Evolutionary conservation across 176 grass and related monocot species (phyloP).

Genomic region (Zizania latifolia): DNA sequence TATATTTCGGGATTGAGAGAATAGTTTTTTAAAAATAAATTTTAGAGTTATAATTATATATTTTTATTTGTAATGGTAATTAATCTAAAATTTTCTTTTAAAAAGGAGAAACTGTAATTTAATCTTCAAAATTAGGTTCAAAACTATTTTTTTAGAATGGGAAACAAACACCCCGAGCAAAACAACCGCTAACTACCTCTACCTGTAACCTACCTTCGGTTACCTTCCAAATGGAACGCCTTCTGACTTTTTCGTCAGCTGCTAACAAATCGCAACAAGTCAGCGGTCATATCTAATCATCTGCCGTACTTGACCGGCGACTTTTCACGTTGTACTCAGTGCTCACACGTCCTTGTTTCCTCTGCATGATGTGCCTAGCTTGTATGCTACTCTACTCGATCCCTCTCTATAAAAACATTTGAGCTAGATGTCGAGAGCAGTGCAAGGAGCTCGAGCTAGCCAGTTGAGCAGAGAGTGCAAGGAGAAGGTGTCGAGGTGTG

Average conservation of each 20-base stretch:
- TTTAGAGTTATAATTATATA: no score
- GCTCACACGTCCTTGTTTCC: background rate
- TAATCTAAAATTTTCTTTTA: no score
- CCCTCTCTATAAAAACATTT: conserved; percentile 22
- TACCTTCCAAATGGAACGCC: background rate
- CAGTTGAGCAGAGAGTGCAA: no score
- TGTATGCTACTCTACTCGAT: background rate
- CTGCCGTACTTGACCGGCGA: conserved; percentile 33
- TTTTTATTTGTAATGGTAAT: background rate
- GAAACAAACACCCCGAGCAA: background rate
- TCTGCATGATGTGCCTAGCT: background rate
- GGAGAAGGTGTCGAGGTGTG: no score
- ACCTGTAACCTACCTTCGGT: conserved; percentile 5
- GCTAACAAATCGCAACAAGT: background rate
- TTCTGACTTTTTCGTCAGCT: conserved; percentile 18
- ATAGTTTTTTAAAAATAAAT: no score
- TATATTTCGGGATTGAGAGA: no score
- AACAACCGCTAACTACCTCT: background rate
- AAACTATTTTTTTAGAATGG: no score
- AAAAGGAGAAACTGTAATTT: no score
- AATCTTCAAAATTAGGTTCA: no score
- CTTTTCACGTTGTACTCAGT: background rate
- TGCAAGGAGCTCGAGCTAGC: background rate
- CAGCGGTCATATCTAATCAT: background rate
- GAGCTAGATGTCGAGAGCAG: no score